Percentiles rank a stretch among this genome's conserved stretches.
Evolutionary conservation across 2,329 filamentous ascomycete genomes (phyloP).

Genomic region (Microdochium trichocladiopsis): DNA sequence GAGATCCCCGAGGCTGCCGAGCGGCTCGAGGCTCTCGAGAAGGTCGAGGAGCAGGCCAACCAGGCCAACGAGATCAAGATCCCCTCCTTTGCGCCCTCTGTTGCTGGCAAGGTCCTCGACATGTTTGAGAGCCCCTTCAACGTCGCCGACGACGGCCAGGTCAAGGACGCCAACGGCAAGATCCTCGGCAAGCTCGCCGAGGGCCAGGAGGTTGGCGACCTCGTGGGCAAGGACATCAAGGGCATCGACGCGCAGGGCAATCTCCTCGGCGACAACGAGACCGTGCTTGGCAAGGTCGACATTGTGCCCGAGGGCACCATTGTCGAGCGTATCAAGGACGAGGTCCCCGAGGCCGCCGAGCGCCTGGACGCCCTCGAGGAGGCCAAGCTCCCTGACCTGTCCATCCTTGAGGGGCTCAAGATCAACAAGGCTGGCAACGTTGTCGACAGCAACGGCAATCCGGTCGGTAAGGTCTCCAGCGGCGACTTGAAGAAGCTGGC

Average conservation of each 20-base stretch:
- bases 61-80: constrained; percentile 13
- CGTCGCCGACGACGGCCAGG: constrained; percentile 36
- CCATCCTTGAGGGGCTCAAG: constrained; percentile 28
- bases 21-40: constrained; percentile 8
- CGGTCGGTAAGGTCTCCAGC: constrained; percentile 32
- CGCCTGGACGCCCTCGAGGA: constrained; percentile 21
- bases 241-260: constrained; percentile 61
- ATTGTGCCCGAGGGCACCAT: constrained; percentile 35
- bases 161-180: constrained; percentile 38
- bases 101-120: constrained; percentile 21
- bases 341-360: constrained; percentile 20
- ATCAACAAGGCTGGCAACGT: constrained; percentile 38
- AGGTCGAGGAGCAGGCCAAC: constrained; percentile 14
- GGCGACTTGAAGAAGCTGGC: constrained; percentile 31
- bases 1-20: constrained; percentile 19
- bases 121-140: constrained; percentile 28
- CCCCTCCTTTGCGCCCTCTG: constrained; percentile 20
- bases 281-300: constrained; percentile 55
- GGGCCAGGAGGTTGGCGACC: constrained; percentile 16
- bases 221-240: constrained; percentile 56
- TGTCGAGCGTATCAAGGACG: constrained; percentile 23
- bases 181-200: constrained; percentile 21
- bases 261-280: constrained; percentile 58
- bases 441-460: constrained; percentile 34
- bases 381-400: constrained; percentile 14